Percentiles rank a stretch among this genome's conserved stretches.
Conservation (phyloP, 1,284 basidiomycete species). For the Ceratobasidium sp. region DNA sequence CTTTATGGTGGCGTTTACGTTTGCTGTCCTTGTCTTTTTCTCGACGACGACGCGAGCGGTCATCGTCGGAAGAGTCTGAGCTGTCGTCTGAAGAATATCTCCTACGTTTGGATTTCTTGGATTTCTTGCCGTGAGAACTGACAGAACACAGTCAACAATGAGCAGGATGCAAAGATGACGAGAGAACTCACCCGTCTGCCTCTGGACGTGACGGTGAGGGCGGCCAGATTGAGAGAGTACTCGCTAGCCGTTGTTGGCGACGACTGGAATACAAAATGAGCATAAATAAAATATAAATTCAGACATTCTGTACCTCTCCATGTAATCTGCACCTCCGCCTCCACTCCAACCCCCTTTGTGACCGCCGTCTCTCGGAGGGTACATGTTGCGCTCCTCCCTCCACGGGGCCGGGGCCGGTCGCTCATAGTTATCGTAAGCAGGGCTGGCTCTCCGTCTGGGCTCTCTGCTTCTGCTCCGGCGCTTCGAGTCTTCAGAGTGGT, state of each 20-base stretch:
- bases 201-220: constrained; percentile 74
- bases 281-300: constrained; percentile 38
- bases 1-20: constrained; percentile 56
- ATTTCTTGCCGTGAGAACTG: constrained; percentile 63
- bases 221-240: constrained; percentile 78
- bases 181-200: constrained; percentile 60
- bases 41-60: constrained; percentile 56
- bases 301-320: constrained; percentile 47
- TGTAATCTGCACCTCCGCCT: constrained; percentile 45
- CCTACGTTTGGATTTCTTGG: constrained; percentile 66
- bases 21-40: constrained; percentile 67
- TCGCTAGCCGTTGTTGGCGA: constrained; percentile 69
- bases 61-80: constrained; percentile 65
- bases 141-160: constrained; percentile 3
- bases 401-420: neutral
- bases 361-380: constrained; percentile 12
- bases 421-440: constrained; percentile 43
- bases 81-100: constrained; percentile 59
- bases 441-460: constrained; percentile 41
- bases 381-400: constrained; percentile 44
- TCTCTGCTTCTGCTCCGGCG: constrained; percentile 21
- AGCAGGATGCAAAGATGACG: constrained; percentile 5
- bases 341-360: constrained; percentile 23
- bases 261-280: constrained; percentile 60
- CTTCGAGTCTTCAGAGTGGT: neutral